Evolutionary conservation across 805 yeast species (phyloP).

Genomic region (Barnettozyma pratensis): DNA sequence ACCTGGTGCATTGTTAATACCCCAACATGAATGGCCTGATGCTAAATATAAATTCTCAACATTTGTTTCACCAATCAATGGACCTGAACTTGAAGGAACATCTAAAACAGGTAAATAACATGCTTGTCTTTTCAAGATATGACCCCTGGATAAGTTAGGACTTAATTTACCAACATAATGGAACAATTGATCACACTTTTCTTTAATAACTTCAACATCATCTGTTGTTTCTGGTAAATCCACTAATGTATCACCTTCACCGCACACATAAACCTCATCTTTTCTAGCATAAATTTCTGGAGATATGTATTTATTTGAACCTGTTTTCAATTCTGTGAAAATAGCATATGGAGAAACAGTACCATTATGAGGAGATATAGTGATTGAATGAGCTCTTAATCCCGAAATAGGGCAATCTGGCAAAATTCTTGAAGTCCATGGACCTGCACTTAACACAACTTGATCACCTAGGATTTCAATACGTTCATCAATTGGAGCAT

Average conservation of each 20-base stretch:
- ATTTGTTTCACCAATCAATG: conserved; percentile 90
- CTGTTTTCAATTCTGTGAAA: conserved; percentile 83
- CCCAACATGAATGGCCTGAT: conserved; percentile 98
- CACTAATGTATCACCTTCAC: conserved; percentile 90
- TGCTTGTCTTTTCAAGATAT: conserved; percentile 79
- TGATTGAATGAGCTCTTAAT: conserved; percentile 90
- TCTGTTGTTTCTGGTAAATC: conserved; percentile 92
- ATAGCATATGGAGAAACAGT: conserved; percentile 90
- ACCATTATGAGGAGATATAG: conserved; percentile 73
- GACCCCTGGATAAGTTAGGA: conserved; percentile 65
- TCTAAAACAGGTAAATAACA: conserved; percentile 94
- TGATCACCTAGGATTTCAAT: conserved; percentile 61
- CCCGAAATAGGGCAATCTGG: conserved; percentile 96
- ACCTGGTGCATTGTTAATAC: conserved; percentile 95
- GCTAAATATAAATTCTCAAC: conserved; percentile 75
- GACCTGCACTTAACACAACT: conserved; percentile 86
- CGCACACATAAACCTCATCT: conserved; percentile 95
- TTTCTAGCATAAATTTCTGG: conserved; percentile 95
- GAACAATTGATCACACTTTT: conserved; percentile 84
- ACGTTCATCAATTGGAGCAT: conserved; percentile 25
- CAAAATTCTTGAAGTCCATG: conserved; percentile 90
- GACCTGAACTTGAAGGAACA: conserved; percentile 89
- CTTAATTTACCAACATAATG: conserved; percentile 74
- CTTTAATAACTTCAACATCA: conserved; percentile 82
- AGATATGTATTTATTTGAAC: conserved; percentile 62